Evolutionary conservation across 1,284 basidiomycete species (phyloP).

Genomic region (Farysia itapuensis): DNA sequence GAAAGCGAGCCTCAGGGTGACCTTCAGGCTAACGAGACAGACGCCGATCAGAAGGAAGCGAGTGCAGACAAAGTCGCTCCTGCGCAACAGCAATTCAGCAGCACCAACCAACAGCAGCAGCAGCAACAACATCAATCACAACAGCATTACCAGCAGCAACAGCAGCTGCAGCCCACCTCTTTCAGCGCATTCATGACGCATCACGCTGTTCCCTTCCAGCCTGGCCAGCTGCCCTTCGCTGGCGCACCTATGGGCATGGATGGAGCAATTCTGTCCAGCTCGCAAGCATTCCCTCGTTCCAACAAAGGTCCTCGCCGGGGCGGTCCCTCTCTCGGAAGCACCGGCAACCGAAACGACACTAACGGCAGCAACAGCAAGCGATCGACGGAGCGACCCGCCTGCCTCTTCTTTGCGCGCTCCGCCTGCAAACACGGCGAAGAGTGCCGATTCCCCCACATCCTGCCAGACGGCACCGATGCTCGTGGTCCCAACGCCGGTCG

Average conservation of each 20-base stretch:
- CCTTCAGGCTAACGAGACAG: conserved; percentile 1
- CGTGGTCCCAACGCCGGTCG: conserved; percentile 38
- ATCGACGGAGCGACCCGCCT: conserved; percentile 49
- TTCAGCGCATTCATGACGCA: conserved; percentile 54
- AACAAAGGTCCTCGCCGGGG: conserved; percentile 27
- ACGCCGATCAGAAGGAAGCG: conserved; percentile 1
- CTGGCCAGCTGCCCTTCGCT: conserved; percentile 16
- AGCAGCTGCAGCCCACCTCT: conserved; percentile 14
- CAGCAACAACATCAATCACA: too few relatives aligned
- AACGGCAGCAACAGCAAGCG: conserved; percentile 26
- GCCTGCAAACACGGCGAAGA: conserved; percentile 55
- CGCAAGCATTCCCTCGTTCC: conserved; percentile 16
- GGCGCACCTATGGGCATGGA: conserved; percentile 15
- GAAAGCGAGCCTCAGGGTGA: conserved; percentile 5
- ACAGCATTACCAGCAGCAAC: too few relatives aligned
- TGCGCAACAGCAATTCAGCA: background rate
- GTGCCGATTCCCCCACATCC: conserved; percentile 58
- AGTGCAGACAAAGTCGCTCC: background rate
- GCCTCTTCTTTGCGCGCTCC: conserved; percentile 54
- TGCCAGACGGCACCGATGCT: conserved; percentile 56
- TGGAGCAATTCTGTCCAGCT: conserved; percentile 7
- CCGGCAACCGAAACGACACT: conserved; percentile 26
- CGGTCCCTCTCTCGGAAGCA: conserved; percentile 18
- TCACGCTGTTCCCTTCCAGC: conserved; percentile 53
- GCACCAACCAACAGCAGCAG: background rate